phyloP scores from a whole-genome alignment of 805 yeast genomes.

The Schwanniomyces polymorphus region DNA sequence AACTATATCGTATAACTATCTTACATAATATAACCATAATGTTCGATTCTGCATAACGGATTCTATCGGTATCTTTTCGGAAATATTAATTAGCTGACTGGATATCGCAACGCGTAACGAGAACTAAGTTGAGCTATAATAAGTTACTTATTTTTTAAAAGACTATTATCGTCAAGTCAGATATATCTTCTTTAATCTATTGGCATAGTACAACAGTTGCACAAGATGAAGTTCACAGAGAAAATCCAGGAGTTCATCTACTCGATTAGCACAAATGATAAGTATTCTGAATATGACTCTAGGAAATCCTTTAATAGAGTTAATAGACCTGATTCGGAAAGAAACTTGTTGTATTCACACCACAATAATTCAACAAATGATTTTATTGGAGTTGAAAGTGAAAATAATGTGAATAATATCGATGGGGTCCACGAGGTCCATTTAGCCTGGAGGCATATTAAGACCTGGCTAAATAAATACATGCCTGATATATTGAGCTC shows the following conservation, averaged over 20 bases:
- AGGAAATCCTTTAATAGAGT: slow-evolving; percentile 44
- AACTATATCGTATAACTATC: too few species aligned
- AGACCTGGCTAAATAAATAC: slow-evolving; percentile 75
- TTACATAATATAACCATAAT: too few species aligned
- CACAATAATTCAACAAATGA: slow-evolving; percentile 23
- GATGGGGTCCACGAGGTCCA: slow-evolving; percentile 76
- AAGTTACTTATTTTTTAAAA: background rate
- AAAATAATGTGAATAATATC: slow-evolving; percentile 25
- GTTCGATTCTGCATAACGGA: too few species aligned
- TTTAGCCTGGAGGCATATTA: slow-evolving; percentile 87
- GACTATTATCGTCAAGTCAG: background rate
- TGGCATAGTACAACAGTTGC: background rate
- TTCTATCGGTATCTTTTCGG: background rate
- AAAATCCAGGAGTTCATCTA: slow-evolving; percentile 60
- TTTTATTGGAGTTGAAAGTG: slow-evolving; percentile 24
- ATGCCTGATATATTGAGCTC: slow-evolving; percentile 82
- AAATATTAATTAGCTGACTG: background rate
- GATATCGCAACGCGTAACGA: background rate
- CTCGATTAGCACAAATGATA: slow-evolving; percentile 64
- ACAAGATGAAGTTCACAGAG: slow-evolving; percentile 21
- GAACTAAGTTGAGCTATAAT: background rate
- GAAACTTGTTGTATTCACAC: slow-evolving; percentile 27
- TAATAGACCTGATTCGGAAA: slow-evolving; percentile 41
- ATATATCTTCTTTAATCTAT: background rate
- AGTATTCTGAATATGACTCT: slow-evolving; percentile 66